Evolutionary conservation across 2,329 filamentous ascomycete genomes (phyloP), one percentile per base, ranked within the genome.

Genomic region (Hymenoscyphus albidus): DNA sequence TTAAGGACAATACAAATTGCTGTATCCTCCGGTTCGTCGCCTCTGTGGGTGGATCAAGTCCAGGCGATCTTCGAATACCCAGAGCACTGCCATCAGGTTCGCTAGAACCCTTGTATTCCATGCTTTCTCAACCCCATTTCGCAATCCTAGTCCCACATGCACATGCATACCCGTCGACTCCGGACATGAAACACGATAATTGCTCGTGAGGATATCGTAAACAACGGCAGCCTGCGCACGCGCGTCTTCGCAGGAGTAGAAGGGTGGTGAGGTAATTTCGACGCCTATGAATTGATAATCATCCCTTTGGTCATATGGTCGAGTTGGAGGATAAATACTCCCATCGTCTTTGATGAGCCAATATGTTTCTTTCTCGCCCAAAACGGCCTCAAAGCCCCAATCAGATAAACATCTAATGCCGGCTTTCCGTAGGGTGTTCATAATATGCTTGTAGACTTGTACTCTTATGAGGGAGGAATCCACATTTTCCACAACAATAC

Each of bases 41-140:
- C 44, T n/a, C 18, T n/a, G n/a, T 14, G 54, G 54, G 31, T 57
- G 54, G 14, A 57, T 22, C 54, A 31, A 35, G 12, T 57, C 54
- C 22, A 57, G 27, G 54, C 54, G 54, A n/a, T 57, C 54, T 7
- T 57, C 27, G 22, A 57, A 57, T 14, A 18, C 54, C 54, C 54
- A 57, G 22, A 57, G 13, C 10, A 13, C 32, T 7, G 54, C 27
- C 54, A 57, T 57, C 27, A 57, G 12, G 13, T 57, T 32, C 14
- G 14, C 32, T 38, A 32, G 0, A 9, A 35, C n/a, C 35, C 35
- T 6, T 16, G 14, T 7, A 31, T 57, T 32, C 27, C 14, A n/a
- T 16, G 16, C 16, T 22, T 27, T 27, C 16, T 35, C 32, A 31
- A 31, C 18, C 18, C 27, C 54, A 27, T 57, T 32, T 35, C 9